Evolutionary conservation across 2,329 filamentous ascomycete genomes (phyloP), one percentile per base, ranked within the genome.

Genomic region (Colletotrichum spaethianum): DNA sequence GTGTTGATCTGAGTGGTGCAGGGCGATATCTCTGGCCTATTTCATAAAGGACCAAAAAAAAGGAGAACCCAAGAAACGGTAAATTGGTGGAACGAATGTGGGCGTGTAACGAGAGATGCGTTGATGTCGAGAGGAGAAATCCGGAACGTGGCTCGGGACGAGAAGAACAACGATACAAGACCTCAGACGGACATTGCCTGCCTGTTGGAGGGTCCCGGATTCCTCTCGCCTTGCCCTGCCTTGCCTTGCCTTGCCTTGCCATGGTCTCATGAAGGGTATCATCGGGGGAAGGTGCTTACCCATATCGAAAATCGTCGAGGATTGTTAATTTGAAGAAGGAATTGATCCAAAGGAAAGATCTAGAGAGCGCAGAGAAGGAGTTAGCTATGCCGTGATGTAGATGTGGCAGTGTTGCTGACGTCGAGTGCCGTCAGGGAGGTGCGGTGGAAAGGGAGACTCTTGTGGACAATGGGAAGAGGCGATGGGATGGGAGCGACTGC

Each of bases 1-100:
- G 68, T 74, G 57, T 70, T 64, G 65, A 70, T 72, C 73, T 76
- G 74, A 74, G 76, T 71, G 72, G 75, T 75, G 75, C 75, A 76
- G 76, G 76, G 77, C 79, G 79, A 78, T 74, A 73, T 74, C 72
- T 68, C 73, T 72, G 65, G 63, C 56, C 53, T 55, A 77, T 77
- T 77, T 77, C 80, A 82, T 81, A 81, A 79, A 74, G 60, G 76
- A 76, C 77, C 76, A 79, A 79, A 79, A 79, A 79, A 81, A 78
- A 75, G 70, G 73, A 74, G 75, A 78, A 82, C 80, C 84, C 82
- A 85, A 86, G 80, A 86, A 85, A 83, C 77, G 76, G 81, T 86
- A 86, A 79, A 86, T 85, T 60, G 80, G 76, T 76, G 76, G 75
- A 84, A 83, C 80, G 81, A 80, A 82, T 79, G 78, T 77, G 76